Evolutionary conservation across 345 rosid genomes (phyloP).

Genomic region (Cardamine chenopodiifolia): DNA sequence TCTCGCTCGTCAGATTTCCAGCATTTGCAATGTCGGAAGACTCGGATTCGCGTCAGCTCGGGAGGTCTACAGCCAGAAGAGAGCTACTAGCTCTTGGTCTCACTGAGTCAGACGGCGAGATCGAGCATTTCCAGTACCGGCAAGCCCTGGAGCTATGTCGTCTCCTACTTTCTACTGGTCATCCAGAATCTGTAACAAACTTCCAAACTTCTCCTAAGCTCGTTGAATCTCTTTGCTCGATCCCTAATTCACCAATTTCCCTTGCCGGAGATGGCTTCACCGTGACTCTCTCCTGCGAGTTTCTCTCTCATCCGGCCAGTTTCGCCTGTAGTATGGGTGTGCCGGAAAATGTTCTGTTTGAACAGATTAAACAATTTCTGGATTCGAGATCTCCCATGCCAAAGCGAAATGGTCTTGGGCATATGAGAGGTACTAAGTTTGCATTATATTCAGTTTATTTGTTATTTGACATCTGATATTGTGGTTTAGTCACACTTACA

Average conservation of each 20-base stretch:
- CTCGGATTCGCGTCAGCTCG: slow-evolving; percentile 21
- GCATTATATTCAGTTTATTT: background rate
- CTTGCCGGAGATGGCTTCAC: slow-evolving; percentile 27
- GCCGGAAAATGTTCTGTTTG: slow-evolving; percentile 8
- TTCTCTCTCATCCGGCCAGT: slow-evolving; percentile 32
- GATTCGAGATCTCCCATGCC: slow-evolving; percentile 16
- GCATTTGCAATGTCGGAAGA: slow-evolving; percentile 23
- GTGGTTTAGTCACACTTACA: slow-evolving; percentile 7
- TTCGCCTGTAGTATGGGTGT: slow-evolving; percentile 27
- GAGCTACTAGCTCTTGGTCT: slow-evolving; percentile 16
- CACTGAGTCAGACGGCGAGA: slow-evolving; percentile 20
- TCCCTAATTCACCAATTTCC: slow-evolving; percentile 42
- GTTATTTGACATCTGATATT: slow-evolving; percentile 6
- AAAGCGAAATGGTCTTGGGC: slow-evolving; percentile 2
- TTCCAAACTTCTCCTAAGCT: slow-evolving; percentile 30
- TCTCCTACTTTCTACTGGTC: slow-evolving; percentile 38
- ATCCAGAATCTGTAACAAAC: slow-evolving; percentile 11
- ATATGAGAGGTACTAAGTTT: slow-evolving; percentile 29
- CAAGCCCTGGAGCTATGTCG: slow-evolving; percentile 34
- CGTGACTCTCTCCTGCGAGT: slow-evolving; percentile 36
- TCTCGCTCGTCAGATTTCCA: slow-evolving; percentile 20
- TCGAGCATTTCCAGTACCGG: slow-evolving; percentile 1
- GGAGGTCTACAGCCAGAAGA: background rate
- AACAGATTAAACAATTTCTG: slow-evolving; percentile 15
- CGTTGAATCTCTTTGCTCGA: slow-evolving; percentile 30